Base-by-base conservation (phyloP, 805 yeast species). In the Starmera pachycereana region DNA sequence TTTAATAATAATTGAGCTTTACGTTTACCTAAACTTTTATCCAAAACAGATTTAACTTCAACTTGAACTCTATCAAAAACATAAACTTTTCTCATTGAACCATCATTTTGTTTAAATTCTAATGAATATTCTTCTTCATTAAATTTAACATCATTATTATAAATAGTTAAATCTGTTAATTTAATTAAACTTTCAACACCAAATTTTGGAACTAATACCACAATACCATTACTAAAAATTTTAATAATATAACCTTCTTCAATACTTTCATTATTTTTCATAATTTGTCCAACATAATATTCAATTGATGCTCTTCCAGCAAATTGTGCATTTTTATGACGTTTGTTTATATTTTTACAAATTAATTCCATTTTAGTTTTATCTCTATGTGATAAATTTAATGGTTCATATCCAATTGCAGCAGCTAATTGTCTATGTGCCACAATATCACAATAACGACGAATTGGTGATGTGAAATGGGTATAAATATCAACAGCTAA, bases 301-400 rank as follows among this genome's bases (percentile, higher is more conserved):
- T 92, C 98, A 45, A 92, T 86, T 57, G 95, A 84, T 16, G 98
- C 97, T 57, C 99, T 75, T 32, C 98, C 99, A 2, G 99, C 99
- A 68, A 90, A 85, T 63, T 92, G 99, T 0, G 98, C 98, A 58
- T 92, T 92, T 62, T 98, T 78, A 60, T 92, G 99, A 50, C 96
- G 81, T 51, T 73, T 79, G 66, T 92, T 92, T 56, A 92, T 89
- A 57, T 92, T 92, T 50, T 78, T 77, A 52, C 89, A 88, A 43
- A 92, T 78, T 47, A 77, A 59, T 48, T 90, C 97, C 89, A 92
- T 85, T 66, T 86, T 87, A 53, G 67, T 69, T 61, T 88, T 92
- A 57, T 89, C 96, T 53, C 95, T 74, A 54, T 90, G 96, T 36
- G 77, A 71, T 44, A 80, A 69, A 53, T 85, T 87, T 47, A 90